Base-by-base conservation (phyloP, 2,329 filamentous ascomycete species). In the Hymenoscyphus occultus region DNA sequence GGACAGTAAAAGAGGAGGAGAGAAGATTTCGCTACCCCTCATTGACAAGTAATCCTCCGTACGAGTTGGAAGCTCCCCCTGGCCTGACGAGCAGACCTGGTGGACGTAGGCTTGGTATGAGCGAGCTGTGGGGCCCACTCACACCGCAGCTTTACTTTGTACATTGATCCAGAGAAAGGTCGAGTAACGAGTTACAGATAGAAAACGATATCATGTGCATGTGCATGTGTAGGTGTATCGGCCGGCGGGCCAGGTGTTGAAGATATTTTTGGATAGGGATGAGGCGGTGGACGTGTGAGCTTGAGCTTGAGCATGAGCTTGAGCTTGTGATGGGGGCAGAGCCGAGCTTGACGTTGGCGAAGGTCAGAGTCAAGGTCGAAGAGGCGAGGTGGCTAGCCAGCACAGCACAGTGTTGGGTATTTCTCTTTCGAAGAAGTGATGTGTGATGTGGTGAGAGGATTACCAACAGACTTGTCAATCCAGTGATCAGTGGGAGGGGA, bases 301-400 rank as follows among this genome's bases (percentile, higher is more conserved):
- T 35, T 35, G 35, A 35, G 35, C 35, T 35, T 31, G 48, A 54
- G 48, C 35, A 1, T 35, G 35, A 35, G 35, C 35, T 5, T 35
- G 35, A 35, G 35, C 48, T 54, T 54, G 48, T 54, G 48, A 54
- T 54, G 19, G 13, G 48, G 48, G 48, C n/a, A 22, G 45, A 54
- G 10, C 19, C 48, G 22, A 54, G 6, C 19, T 19, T 28, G 19
- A 54, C 48, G 48, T 35, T 35, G 9, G 35, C 35, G 35, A 35
- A 35, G 6, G 35, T 35, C 5, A 35, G 9, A 35, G 35, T 13
- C 31, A 54, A 28, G 48, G n/a, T 51, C 19, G 45, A 19, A 51
- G 45, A 51, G 45, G 45, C 45, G n/a, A n/a, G 9, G 45, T 4
- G 45, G n/a, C 22, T 13, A 12, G 48, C 35, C 35, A 35, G 35